phyloP scores from a whole-genome alignment of 305 asterid genomes.

The Fraxinus sp. region DNA sequence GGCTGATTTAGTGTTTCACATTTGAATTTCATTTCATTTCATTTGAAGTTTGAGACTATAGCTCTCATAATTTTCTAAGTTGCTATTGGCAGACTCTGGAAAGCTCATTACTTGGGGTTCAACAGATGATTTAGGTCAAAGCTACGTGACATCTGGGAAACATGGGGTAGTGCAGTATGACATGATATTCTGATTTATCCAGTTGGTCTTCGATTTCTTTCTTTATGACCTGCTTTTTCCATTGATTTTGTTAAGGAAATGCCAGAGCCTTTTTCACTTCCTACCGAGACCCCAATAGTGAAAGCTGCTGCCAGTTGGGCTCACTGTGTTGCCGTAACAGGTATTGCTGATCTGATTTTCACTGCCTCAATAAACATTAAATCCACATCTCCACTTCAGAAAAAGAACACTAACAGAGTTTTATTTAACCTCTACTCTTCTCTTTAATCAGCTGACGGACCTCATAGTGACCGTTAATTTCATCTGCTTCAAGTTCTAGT shows the following conservation, averaged over 20 bases:
- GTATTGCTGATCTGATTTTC: conserved; percentile 30
- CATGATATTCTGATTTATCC: not conserved
- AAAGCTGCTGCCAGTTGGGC: conserved; percentile 97
- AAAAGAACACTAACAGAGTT: not conserved
- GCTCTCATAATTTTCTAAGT: conserved; percentile 11
- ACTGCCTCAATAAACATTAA: not conserved
- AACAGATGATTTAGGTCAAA: conserved; percentile 86
- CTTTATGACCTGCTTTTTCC: conserved; percentile 38
- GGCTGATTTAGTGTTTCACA: conserved; percentile 1
- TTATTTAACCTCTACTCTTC: not conserved
- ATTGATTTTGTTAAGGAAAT: conserved; percentile 68
- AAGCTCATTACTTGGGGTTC: conserved; percentile 99
- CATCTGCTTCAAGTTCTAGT: not conserved
- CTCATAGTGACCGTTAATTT: not conserved
- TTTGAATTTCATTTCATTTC: not conserved
- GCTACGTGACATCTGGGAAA: conserved; percentile 91
- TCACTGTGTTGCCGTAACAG: conserved; percentile 81
- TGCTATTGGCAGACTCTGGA: conserved; percentile 63
- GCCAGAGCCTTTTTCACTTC: conserved; percentile 99
- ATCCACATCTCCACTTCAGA: not conserved
- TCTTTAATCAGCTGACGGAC: not conserved
- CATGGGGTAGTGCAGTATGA: conserved; percentile 70
- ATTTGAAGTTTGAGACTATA: not conserved
- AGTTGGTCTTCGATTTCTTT: conserved; percentile 12
- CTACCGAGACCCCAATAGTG: conserved; percentile 51